Base-by-base conservation (phyloP, 768 basidiomycete species). In the Lactarius deliciosus region DNA sequence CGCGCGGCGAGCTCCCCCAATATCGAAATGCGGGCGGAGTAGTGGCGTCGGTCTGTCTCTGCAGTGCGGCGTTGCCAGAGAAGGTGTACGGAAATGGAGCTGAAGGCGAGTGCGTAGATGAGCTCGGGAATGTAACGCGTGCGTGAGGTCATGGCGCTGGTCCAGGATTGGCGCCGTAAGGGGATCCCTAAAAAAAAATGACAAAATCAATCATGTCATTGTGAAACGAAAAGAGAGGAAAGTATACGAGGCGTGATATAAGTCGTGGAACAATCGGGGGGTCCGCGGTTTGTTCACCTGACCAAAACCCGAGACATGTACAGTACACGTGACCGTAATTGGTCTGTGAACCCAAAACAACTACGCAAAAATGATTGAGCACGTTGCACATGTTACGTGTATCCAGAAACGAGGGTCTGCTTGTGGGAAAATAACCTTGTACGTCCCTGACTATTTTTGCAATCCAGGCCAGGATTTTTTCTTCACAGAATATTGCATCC, bases 1-100 rank as follows among this genome's bases (percentile, higher is more conserved):
- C 84, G 84, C 30, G 79, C 76, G 8, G 79, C 79, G 62, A 90
- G 81, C 60, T 85, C 84, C 64, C 86, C 81, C 64, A 91, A 79
- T 68, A 91, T 84, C 25, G 87, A 84, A 45, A 85, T 78, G 64
- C 83, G 87, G 5, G 89, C 87, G 60, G 81, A 74, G 53, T 82
- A 72, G 30, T 82, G 82, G 18, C 84, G 79, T 53, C 81, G 81
- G 64, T 89, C 85, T 53, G 85, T 85, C 56, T 80, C 81, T 41
- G 80, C 77, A 0, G 72, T 71, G 58, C 79, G 82, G 66, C 85
- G 81, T 61, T 84, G 81, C 72, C 76, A 80, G 45, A 90, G 80
- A 32, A 89, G 78, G 75, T 91, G 88, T 64, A 89, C 85, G 34
- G 88, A 85, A 66, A 90, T 74, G 28, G 89, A 89, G 57, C 83